A percentile compares a stretch with the other conserved stretches of the same genome.
Conservation (phyloP, 352 stramenopile genomes). For the Saprolegnia diclina region DNA sequence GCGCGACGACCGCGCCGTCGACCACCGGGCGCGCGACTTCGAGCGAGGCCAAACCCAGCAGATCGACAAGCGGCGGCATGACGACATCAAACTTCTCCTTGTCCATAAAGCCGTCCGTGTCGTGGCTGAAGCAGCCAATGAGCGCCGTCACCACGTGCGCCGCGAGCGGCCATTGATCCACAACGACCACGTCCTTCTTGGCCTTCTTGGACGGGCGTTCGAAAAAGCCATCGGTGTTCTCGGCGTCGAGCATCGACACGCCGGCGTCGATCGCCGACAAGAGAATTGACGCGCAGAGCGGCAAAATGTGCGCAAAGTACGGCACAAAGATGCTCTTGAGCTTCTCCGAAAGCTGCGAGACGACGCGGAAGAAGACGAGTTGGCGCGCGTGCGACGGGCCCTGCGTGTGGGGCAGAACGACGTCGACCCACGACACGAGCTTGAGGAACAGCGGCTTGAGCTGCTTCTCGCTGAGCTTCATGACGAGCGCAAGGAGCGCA, state of each 20-base stretch:
- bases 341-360: slow-evolving; percentile 71
- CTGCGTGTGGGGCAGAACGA: slow-evolving; percentile 31
- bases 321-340: slow-evolving; percentile 85
- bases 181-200: slow-evolving; percentile 37
- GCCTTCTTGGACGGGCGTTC: slow-evolving; percentile 35
- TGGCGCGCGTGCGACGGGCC: slow-evolving; percentile 36
- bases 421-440: slow-evolving; percentile 67
- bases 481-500: slow-evolving; percentile 69
- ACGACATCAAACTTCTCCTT: slow-evolving; percentile 80
- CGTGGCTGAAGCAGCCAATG: slow-evolving; percentile 79
- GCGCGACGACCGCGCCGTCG: slow-evolving; percentile 52
- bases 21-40: slow-evolving; percentile 38
- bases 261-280: slow-evolving; percentile 38
- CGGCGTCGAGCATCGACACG: slow-evolving; percentile 38
- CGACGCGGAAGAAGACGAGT: slow-evolving; percentile 76
- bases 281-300: slow-evolving; percentile 40
- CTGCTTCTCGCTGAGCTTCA: slow-evolving; percentile 87
- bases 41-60: slow-evolving; percentile 61
- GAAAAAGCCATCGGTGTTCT: slow-evolving; percentile 45
- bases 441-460: slow-evolving; percentile 86
- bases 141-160: slow-evolving; percentile 58
- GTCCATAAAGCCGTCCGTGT: slow-evolving; percentile 82
- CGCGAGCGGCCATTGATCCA: slow-evolving; percentile 43
- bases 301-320: slow-evolving; percentile 76
- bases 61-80: slow-evolving; percentile 64